These are phyloP conservation scores for Astrocystis sublimbata DNA, from an alignment of 495 filamentous ascomycete species.

Conservation along the genomic window DNA sequence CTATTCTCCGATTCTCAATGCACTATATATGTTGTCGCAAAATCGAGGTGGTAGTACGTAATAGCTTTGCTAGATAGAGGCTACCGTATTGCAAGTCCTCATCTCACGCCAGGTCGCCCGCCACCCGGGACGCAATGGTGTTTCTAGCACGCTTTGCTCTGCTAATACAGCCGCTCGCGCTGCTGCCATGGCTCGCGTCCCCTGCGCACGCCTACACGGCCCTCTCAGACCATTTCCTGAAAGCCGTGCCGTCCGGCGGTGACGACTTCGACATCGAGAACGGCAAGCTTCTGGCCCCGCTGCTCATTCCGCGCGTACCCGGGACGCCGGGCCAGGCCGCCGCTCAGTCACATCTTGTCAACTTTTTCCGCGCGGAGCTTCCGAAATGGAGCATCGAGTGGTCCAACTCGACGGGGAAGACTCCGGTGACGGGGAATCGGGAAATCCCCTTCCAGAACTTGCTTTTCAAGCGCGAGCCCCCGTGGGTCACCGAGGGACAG, in stretches of 20 bases:
- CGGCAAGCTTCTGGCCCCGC: conserved; percentile 78
- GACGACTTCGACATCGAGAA: conserved; percentile 78
- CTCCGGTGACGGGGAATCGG: conserved; percentile 67
- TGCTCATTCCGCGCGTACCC: conserved; percentile 86
- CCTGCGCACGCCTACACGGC: conserved; percentile 63
- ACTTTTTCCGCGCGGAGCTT: conserved; percentile 73
- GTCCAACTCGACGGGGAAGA: conserved; percentile 83
- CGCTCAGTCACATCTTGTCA: conserved; percentile 77
- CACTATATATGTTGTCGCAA: not conserved
- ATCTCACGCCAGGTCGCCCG: not conserved
- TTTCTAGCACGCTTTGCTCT: conserved; percentile 21
- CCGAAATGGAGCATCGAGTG: conserved; percentile 77
- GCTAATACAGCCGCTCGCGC: conserved; percentile 27
- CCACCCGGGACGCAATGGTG: conserved; percentile 11
- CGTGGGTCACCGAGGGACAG: conserved; percentile 71
- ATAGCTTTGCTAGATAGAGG: conserved; percentile 27
- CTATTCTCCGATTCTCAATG: too few relatives aligned
- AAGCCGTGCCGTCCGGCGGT: conserved; percentile 64
- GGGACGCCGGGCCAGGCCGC: conserved; percentile 74
- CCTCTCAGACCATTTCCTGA: conserved; percentile 71
- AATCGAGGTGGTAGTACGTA: conserved; percentile 13
- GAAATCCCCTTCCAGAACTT: conserved; percentile 84
- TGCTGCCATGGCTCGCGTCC: conserved; percentile 31
- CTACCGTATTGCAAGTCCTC: conserved; percentile 7
- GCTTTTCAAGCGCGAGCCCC: conserved; percentile 86